Conservation (phyloP, 2,329 filamentous ascomycete species). For the Malbranchea zuffiana region DNA sequence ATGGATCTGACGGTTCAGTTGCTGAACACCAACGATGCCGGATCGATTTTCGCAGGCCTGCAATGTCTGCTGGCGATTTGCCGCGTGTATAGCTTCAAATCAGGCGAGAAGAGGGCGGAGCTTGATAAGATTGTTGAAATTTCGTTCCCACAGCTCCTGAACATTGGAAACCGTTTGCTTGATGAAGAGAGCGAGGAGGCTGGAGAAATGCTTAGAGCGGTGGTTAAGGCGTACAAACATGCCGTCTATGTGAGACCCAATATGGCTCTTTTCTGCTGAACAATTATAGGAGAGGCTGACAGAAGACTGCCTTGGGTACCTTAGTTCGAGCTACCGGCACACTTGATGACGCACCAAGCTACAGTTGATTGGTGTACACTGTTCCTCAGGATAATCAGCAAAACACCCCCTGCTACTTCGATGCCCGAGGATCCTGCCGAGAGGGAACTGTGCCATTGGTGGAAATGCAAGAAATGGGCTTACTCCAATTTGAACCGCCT, state of each 20-base stretch:
- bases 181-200: slow-evolving; percentile 88
- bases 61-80: slow-evolving; percentile 92
- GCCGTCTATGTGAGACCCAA: slow-evolving; percentile 69
- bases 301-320: neutral
- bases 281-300: neutral
- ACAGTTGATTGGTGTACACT: slow-evolving; percentile 95
- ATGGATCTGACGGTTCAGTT: slow-evolving; percentile 86
- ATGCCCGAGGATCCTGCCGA: slow-evolving; percentile 73
- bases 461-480: slow-evolving; percentile 99
- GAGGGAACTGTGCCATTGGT: slow-evolving; percentile 92
- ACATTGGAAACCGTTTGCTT: slow-evolving; percentile 78
- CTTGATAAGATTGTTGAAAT: slow-evolving; percentile 90
- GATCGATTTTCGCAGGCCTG: slow-evolving; percentile 81
- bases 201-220: slow-evolving; percentile 89
- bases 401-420: slow-evolving; percentile 66
- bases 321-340: slow-evolving; percentile 73
- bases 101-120: slow-evolving; percentile 66
- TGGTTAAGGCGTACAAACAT: slow-evolving; percentile 96
- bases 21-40: slow-evolving; percentile 72
- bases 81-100: slow-evolving; percentile 90
- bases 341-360: slow-evolving; percentile 65
- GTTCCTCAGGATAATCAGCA: slow-evolving; percentile 81
- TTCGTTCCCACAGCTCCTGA: slow-evolving; percentile 77
- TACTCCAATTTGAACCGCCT: slow-evolving; percentile 96
- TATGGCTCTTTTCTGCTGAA: neutral